Evolutionary conservation across 352 stramenopile genomes (phyloP), one percentile per base, ranked within the genome.

Genomic region (Globisporangium ultimum): DNA sequence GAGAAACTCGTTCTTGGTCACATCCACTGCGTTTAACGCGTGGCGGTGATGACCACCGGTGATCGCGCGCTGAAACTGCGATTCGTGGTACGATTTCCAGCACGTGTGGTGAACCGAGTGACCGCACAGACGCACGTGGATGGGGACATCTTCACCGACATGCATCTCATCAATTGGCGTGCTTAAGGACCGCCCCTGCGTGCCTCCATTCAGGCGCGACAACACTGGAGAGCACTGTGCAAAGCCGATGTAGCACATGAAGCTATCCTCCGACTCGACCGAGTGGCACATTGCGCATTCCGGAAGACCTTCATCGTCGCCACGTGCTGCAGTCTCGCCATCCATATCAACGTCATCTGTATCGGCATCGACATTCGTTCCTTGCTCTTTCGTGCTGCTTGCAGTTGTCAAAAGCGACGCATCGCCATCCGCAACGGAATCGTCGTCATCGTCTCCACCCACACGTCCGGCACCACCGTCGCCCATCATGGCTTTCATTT

Each of bases 1-100:
- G 6, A 99, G 65, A 60, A 98, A 99, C 64, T 99, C 95, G 47
- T 97, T 96, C 64, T 98, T 97, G 38, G 94, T 96, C 48, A 98
- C 95, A 64, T 98, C 97, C 1, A 98, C 95, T 18, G 93, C 93
- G 71, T 98, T 98, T 15, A 95, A 55, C 9, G 84, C 80, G 48
- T 91, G 92, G 49, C 96, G 90, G 73, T 97, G 97, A 57, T 96
- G 89, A 48, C 96, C 90, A 48, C 96, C 93, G 15, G 85, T 96
- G 51, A 94, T 95, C 32, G 93, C 82, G 28, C 93, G 87, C 67
- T 98, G 90, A 58, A 98, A 96, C 38, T 98, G 82, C 17, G 95
- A 98, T 9, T 96, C 83, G 49, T 96, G 96, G 52, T 98, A 98
- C 24, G 89, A 93, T 70, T 98, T 90, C 70, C 97, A 97, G 70